Evolutionary conservation across 2,329 filamentous ascomycete genomes (phyloP), one percentile per base, ranked within the genome.

Genomic region (Curvularia verruculosa): DNA sequence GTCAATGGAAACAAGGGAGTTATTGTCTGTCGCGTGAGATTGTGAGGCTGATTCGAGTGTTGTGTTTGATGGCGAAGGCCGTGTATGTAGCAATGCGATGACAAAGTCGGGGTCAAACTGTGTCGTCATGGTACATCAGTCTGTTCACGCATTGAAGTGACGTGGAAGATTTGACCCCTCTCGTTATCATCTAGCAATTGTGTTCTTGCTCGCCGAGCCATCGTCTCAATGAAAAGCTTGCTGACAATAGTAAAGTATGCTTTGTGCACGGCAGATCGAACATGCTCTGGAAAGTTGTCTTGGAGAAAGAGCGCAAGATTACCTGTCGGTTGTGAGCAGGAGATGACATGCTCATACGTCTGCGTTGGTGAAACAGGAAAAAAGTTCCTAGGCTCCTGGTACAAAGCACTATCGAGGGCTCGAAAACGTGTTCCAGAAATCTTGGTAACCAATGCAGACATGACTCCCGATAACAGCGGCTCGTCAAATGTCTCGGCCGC

Each of bases 341-440:
- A 40, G 18, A 71, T 56, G 1, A 74, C 67, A 47, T 72, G 67
- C 9, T 59, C 64, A 19, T 67, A 69, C 0, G 63, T 64, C 8
- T 67, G 70, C 4, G 54, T 59, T 19, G 57, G 24, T 0, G 64
- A 56, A 3, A 76, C 73, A 1, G 73, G 73, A 24, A 75, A 75
- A 41, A 69, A 59, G 2, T 59, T 59, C 5, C 45, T 37, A 29
- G 55, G 51, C 69, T 70, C 73, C 1, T 39, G 56, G 21, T 59
- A 57, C 1, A 63, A 49, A 3, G 59, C 44, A 10, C 54, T 61
- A 21, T 68, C 53, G 8, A 61, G 31, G 3, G 46, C 45, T 8
- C 43, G 51, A 8, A 50, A 54, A 13, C 68, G 49, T 21, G 52
- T 58, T 7, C 68, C 69, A 12, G 54, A 50, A 44, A 70, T 70